Percentiles rank a stretch among this genome's conserved stretches.
These are phyloP conservation scores for Aphanoascus verrucosus DNA, from an alignment of 2,329 filamentous ascomycete species.

Conservation along the genomic window DNA sequence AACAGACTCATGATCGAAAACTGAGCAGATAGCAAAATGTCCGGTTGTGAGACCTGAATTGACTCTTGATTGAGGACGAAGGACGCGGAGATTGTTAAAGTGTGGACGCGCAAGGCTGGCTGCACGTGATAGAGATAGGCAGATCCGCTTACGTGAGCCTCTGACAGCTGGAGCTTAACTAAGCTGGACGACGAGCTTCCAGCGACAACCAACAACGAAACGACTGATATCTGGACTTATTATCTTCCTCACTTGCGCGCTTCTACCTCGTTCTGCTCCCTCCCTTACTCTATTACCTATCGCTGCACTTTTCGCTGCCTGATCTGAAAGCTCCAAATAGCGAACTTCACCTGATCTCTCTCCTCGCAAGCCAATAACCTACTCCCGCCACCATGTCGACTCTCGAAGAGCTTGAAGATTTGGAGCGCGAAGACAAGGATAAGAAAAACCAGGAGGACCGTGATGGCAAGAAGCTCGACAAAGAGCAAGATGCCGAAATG, in stretches of 20 bases:
- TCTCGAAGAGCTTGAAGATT: constrained; percentile 81
- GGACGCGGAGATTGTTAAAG: no score
- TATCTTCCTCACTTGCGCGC: no score
- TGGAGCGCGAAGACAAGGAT: constrained; percentile 66
- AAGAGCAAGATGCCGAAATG: constrained; percentile 77
- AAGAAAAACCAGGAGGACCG: constrained; percentile 48
- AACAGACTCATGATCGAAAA: neutral
- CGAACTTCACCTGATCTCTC: neutral
- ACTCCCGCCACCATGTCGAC: constrained; percentile 58
- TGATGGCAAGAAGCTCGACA: constrained; percentile 46
- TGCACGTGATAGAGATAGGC: neutral
- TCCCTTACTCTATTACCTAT: neutral
- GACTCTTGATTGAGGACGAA: neutral
- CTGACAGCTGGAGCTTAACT: neutral
- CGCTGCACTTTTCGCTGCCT: neutral
- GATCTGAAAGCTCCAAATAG: no score
- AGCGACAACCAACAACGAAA: neutral
- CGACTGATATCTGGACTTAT: no score
- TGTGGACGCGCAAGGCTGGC: no score
- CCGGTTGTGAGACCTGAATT: neutral
- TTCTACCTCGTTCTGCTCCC: neutral
- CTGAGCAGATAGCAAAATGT: neutral
- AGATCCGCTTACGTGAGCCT: constrained; percentile 4
- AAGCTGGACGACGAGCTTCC: constrained; percentile 3
- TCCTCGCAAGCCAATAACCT: neutral